Base-by-base conservation (phyloP, 2,329 filamentous ascomycete species). In the Penicillium brevicompactum region DNA sequence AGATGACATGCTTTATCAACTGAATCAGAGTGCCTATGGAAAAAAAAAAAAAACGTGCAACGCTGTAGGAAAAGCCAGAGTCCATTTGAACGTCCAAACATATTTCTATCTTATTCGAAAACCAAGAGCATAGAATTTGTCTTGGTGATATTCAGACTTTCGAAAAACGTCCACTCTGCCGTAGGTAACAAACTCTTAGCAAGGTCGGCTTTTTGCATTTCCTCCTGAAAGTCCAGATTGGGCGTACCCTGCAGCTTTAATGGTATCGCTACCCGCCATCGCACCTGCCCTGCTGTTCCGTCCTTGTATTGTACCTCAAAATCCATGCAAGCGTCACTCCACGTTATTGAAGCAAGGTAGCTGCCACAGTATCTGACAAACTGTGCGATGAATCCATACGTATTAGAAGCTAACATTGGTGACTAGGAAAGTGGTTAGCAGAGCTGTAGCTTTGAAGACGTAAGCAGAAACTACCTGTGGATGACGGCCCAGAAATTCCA, bases 81-180 rank as follows among this genome's bases (percentile, higher is more conserved):
- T n/a, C n/a, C n/a, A n/a, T n/a, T n/a, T n/a, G n/a, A n/a, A n/a
- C n/a, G n/a, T n/a, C n/a, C n/a, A n/a, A n/a, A n/a, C n/a, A n/a
- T n/a, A n/a, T n/a, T n/a, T n/a, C n/a, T n/a, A n/a, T n/a, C n/a
- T n/a, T n/a, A n/a, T n/a, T 34, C 30, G 7, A 46, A 44, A 34
- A 5, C 44, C 4, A 46, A 46, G 4, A 34, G 31, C 30, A 46
- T 46, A 46, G 30, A 46, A 16, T 46, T 46, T 10, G 1, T 34
- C 30, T 46, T 24, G 30, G 44, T 34, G 44, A 46, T 37, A 10
- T 46, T 46, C 31, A 47, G 32, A 18, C 45, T 47, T 47, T 27
- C 11, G 45, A 38, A 47, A 5, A 47, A 47, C 13, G 14, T 38
- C 45, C 31, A 47, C 45, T 47, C 45, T 47, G 18, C 45, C 45